Conservation (phyloP, 1,284 basidiomycete species). For the Naganishia sp. region DNA sequence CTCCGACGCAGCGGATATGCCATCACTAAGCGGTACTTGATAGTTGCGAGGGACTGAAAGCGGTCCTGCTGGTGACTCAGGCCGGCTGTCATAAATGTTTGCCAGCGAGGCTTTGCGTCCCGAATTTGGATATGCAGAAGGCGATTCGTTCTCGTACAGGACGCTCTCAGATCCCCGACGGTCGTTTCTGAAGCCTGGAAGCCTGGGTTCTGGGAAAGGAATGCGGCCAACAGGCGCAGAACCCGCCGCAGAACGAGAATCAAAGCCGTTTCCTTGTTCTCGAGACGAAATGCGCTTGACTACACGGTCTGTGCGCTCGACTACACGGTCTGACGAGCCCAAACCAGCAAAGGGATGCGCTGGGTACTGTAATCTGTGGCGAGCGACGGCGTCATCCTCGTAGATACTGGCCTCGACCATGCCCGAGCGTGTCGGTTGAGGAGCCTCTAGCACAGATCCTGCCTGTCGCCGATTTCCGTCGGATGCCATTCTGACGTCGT, state of each 20-base stretch:
- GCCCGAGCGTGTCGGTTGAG: background rate
- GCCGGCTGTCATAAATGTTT: conserved; percentile 2
- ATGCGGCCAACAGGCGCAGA: conserved; percentile 1
- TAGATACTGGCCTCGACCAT: conserved; percentile 17
- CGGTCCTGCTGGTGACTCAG: background rate
- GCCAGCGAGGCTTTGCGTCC: conserved; percentile 19
- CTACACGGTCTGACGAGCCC: background rate
- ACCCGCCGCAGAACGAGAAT: conserved; percentile 4
- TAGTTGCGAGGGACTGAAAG: background rate
- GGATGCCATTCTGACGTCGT: background rate
- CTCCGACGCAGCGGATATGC: conserved; percentile 2
- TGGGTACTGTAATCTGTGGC: conserved; percentile 11
- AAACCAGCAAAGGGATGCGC: conserved; percentile 12
- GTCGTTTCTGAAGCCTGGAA: conserved; percentile 29
- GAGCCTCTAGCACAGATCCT: conserved; percentile 2
- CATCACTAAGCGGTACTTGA: conserved; percentile 1
- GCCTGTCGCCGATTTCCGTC: background rate
- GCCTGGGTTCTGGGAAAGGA: conserved; percentile 17
- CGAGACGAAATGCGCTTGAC: background rate
- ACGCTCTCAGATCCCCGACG: conserved; percentile 34
- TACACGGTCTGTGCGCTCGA: background rate
- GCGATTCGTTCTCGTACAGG: background rate
- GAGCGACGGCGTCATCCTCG: conserved; percentile 19
- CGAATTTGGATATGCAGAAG: background rate
- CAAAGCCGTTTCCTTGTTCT: background rate